A percentile compares a stretch with the other conserved stretches of the same genome.
Evolutionary conservation across 2,329 filamentous ascomycete genomes (phyloP).

Genomic region (Fusarium sp.): DNA sequence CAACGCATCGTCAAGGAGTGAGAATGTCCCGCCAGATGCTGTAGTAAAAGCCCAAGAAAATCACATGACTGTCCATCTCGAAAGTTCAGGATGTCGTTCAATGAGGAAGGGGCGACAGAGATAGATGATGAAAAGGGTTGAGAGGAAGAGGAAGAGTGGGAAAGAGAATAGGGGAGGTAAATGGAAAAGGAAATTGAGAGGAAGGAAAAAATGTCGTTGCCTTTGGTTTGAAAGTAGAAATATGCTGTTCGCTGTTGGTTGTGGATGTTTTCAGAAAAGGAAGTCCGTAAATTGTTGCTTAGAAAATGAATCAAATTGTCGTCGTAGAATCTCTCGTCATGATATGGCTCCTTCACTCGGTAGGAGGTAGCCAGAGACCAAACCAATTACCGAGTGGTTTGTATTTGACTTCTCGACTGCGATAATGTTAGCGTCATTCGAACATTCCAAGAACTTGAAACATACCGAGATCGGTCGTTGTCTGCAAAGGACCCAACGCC

Average conservation of each 20-base stretch:
- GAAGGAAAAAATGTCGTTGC: background rate
- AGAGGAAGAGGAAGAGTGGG: background rate
- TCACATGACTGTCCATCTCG: background rate
- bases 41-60: background rate
- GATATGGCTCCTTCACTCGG: conserved; percentile 11
- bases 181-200: background rate
- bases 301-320: background rate
- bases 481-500: conserved; percentile 42
- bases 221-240: background rate
- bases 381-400: conserved; percentile 47
- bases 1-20: conserved; percentile 14
- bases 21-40: background rate
- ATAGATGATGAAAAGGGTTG: background rate
- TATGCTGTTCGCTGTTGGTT: conserved; percentile 1
- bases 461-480: conserved; percentile 33
- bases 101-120: background rate
- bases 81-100: background rate
- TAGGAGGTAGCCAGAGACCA: conserved; percentile 43
- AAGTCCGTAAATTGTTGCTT: background rate
- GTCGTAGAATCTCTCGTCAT: background rate
- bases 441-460: background rate
- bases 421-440: background rate
- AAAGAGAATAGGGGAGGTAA: background rate
- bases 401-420: conserved; percentile 42
- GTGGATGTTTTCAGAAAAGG: background rate